phyloP scores from a whole-genome alignment of 2,329 filamentous ascomycete genomes.

The Iodosphaeria phyllophila region DNA sequence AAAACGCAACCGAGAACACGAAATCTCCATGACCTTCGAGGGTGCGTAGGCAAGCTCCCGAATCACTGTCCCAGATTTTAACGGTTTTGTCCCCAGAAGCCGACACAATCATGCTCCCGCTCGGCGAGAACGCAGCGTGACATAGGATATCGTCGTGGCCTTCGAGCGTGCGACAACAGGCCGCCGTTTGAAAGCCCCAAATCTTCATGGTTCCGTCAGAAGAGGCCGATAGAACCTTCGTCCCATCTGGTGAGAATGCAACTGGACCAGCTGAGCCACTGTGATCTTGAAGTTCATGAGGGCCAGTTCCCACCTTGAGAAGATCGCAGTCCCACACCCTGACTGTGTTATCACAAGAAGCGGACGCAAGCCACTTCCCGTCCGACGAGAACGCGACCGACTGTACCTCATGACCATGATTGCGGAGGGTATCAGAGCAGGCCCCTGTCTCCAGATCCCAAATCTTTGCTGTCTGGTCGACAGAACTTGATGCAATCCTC shows the following conservation, averaged over 20 bases:
- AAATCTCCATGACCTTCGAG: background rate
- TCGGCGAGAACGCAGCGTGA: constrained; percentile 1
- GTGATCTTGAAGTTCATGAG: background rate
- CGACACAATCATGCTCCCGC: background rate
- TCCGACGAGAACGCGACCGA: background rate
- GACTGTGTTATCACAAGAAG: background rate
- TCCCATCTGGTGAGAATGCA: constrained; percentile 1
- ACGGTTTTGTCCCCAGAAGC: background rate
- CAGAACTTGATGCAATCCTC: constrained; percentile 2
- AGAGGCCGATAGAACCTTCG: constrained; percentile 1
- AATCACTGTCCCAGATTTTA: background rate
- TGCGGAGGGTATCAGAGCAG: background rate
- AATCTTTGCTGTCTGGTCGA: constrained; percentile 2
- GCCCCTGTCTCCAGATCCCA: constrained; percentile 3
- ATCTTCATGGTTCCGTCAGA: background rate
- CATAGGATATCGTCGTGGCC: background rate
- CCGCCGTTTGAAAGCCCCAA: constrained; percentile 1
- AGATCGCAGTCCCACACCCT: no score
- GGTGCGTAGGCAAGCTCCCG: background rate
- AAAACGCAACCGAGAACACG: constrained; percentile 1
- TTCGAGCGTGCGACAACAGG: background rate
- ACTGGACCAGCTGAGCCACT: background rate
- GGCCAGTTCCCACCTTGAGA: no score
- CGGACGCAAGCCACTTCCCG: background rate
- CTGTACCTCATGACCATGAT: background rate